Percentiles rank a stretch among this genome's conserved stretches.
Evolutionary conservation across 805 yeast species (phyloP).

Genomic region (Pichia deserticola): DNA sequence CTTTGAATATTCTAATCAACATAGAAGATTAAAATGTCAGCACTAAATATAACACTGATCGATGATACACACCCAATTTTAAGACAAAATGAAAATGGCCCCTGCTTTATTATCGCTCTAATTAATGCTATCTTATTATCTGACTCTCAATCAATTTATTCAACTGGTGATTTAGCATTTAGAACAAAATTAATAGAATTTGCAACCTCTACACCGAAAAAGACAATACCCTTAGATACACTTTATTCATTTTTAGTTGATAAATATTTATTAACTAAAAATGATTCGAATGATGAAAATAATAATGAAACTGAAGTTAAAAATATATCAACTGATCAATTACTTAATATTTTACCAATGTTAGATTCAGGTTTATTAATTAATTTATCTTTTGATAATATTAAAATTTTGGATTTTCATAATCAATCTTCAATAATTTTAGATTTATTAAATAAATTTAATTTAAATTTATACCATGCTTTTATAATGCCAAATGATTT

Average conservation of each 20-base stretch:
- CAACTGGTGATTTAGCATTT: not conserved
- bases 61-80: constrained; percentile 33
- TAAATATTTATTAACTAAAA: not conserved
- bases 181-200: not conserved
- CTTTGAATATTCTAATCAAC: too few relatives aligned
- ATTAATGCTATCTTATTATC: constrained; percentile 56
- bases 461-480: constrained; percentile 60
- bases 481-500: constrained; percentile 32
- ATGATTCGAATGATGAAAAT: not conserved
- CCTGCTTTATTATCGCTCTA: constrained; percentile 79
- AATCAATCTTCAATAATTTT: constrained; percentile 15
- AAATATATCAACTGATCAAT: not conserved
- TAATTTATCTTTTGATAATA: constrained; percentile 56
- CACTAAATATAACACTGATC: not conserved
- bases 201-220: not conserved
- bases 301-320: too few relatives aligned
- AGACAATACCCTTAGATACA: not conserved
- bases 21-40: too few relatives aligned
- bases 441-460: constrained; percentile 18
- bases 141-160: not conserved
- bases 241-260: not conserved
- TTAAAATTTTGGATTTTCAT: constrained; percentile 17
- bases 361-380: constrained; percentile 60
- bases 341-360: constrained; percentile 5
- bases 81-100: constrained; percentile 77